phyloP scores from a whole-genome alignment of 805 yeast genomes.

The Saccharomycopsis microspora region DNA sequence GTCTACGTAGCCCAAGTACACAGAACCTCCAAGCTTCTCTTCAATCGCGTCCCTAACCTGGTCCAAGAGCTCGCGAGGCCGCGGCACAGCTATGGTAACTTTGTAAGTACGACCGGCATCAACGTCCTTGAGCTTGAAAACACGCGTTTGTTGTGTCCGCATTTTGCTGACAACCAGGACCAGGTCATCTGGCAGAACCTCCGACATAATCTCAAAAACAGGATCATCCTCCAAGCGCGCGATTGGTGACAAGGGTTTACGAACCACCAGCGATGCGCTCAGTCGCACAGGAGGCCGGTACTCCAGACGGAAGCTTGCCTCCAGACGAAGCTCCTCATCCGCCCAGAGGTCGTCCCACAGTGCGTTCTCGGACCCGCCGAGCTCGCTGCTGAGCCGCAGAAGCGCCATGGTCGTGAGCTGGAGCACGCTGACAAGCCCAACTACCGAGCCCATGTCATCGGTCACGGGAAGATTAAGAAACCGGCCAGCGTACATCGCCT shows the following conservation, averaged over 20 bases:
- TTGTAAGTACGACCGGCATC: constrained; percentile 20
- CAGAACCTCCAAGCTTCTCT: constrained; percentile 18
- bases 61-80: constrained; percentile 17
- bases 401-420: constrained; percentile 32
- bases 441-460: constrained; percentile 21
- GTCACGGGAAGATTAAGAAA: constrained; percentile 33
- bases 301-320: neutral
- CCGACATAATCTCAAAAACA: neutral
- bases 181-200: constrained; percentile 15
- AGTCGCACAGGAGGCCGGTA: neutral
- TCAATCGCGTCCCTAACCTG: constrained; percentile 19
- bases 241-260: neutral
- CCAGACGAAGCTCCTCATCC: constrained; percentile 20
- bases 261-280: neutral
- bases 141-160: constrained; percentile 10
- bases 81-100: constrained; percentile 16
- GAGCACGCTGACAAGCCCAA: constrained; percentile 33
- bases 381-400: constrained; percentile 23
- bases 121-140: constrained; percentile 12
- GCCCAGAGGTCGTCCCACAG: constrained; percentile 25
- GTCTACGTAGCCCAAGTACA: constrained; percentile 28
- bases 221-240: neutral
- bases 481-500: constrained; percentile 37
- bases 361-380: constrained; percentile 18
- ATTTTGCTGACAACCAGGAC: constrained; percentile 11